phyloP scores from a whole-genome alignment of 306 rosid species.

The Pyrus bretschneideri region DNA sequence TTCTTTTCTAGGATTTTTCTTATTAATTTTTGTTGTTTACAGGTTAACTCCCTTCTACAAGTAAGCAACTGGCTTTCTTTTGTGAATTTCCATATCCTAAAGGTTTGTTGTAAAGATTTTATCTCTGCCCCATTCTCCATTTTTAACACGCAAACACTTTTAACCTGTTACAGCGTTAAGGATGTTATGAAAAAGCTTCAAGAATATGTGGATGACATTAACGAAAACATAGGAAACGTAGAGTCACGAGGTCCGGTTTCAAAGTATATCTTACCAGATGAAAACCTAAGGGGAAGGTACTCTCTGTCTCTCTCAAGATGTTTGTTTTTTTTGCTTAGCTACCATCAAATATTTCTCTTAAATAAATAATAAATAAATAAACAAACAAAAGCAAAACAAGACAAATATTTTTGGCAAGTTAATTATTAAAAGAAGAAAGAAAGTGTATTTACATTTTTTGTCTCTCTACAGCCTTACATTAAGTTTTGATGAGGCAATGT shows the following conservation, averaged over 20 bases:
- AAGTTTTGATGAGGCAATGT: conserved; percentile 52
- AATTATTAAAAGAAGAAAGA: background rate
- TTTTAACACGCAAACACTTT: conserved; percentile 11
- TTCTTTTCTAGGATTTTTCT: background rate
- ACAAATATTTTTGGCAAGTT: background rate
- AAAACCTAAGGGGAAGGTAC: conserved; percentile 73
- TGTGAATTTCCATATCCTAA: conserved; percentile 9
- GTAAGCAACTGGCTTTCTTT: conserved; percentile 48
- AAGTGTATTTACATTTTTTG: background rate
- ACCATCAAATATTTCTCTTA: background rate
- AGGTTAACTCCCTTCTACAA: conserved; percentile 93
- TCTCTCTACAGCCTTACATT: conserved; percentile 53
- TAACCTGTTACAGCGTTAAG: conserved; percentile 49
- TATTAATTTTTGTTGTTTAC: conserved; percentile 21
- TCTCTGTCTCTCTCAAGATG: conserved; percentile 7
- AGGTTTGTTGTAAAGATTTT: background rate
- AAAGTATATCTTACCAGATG: conserved; percentile 70
- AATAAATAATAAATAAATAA: background rate
- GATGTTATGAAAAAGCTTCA: conserved; percentile 59
- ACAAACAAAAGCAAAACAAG: no score
- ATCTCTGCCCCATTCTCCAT: conserved; percentile 11
- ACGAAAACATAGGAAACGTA: conserved; percentile 53
- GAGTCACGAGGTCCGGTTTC: conserved; percentile 87
- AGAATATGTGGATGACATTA: conserved; percentile 71
- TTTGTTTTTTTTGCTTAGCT: background rate